Evolutionary conservation across 2,329 filamentous ascomycete species (phyloP), one percentile per base, ranked within the genome.

Genomic region (Fusarium sp.): DNA sequence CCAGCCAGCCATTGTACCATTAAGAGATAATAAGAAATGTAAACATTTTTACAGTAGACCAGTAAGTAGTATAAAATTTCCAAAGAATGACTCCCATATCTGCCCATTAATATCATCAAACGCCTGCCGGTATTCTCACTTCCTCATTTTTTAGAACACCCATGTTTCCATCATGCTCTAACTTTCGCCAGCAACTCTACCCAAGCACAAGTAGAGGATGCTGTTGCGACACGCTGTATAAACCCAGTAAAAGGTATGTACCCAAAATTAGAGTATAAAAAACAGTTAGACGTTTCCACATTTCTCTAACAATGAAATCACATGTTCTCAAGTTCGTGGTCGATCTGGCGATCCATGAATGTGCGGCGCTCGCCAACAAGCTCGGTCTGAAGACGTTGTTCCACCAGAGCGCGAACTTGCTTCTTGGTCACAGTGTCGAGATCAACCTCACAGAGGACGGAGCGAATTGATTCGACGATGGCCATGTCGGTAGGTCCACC

Each of bases 391-490:
- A 99, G 82, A 74, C 94, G 88, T 83, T 97, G 94, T 82, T 99
- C 96, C 13, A 97, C 94, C 44, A 98, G 86, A 5, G 92, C 94
- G 51, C 92, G 87, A 58, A 96, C 91, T 82, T 98, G 95, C 83
- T 99, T 99, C 89, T 98, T 99, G 8, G 96, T 99, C 47, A 98
- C 93, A n/a, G 88, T 95, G 78, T 99, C 96, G 41, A 99, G 85
- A 79, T 99, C 95, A 1, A 97, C 94, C 75, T 97, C 95, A 16
- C 85, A 82, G 66, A 99, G 84, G 73, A 96, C 96, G 51, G 86
- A 84, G 75, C 93, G 91, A 66, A 98, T 95, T 2, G 92, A 92
- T 65, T 97, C 92, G 18, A 93, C 86, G 69, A 99, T 97, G 64
- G 89, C 86, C 45, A 83, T 84, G 74, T 98, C 94, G 70, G 91